Evolutionary conservation across 257 asterid genomes (phyloP), one percentile per base, ranked within the genome.

Genomic region (Solanum megistacrolobum): DNA sequence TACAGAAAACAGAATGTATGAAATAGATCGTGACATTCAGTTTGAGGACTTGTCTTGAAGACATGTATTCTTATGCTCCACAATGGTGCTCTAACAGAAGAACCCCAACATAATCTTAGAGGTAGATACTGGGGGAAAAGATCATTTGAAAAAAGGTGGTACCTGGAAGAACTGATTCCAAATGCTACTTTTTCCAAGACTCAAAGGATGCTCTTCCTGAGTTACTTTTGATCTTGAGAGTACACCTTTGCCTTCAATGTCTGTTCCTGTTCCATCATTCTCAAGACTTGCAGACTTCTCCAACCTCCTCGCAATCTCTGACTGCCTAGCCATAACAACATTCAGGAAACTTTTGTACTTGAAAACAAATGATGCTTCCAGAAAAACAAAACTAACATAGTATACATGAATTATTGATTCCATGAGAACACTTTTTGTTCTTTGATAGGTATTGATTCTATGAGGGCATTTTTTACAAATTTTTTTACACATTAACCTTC

Each of bases 91-190:
- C 12, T 6, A 69, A 69, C 38, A 31, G 76, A 31, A 69, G 36
- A 68, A 68, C 12, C 39, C 23, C 39, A 14, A 31, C 39, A 69
- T 31, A 69, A 69, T 69, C n/a, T 29, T 69, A 69, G 76, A 69
- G n/a, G n/a, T 29, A 69, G 76, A 1, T 69, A 69, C 38, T 69
- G 12, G 39, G 75, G 74, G 36, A 69, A 69, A 69, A 31, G 21
- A 31, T 69, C 36, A 69, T 29, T 69, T 14, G 86, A 72, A 69
- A 6, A n/a, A 76, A 41, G 23, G 65, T 23, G 41, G 87, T 91
- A 95, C 98, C 98, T 96, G 96, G 90, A 96, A 96, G 91, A 94
- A 96, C 86, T 94, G 96, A 91, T 96, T 95, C 99, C 99, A 96
- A 88, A 96, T 84, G 92, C 99, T 96, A 69, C 94, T 93, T 90